Evolutionary conservation across 163 green algal genomes (phyloP).

Genomic region (Volvox carteri): DNA sequence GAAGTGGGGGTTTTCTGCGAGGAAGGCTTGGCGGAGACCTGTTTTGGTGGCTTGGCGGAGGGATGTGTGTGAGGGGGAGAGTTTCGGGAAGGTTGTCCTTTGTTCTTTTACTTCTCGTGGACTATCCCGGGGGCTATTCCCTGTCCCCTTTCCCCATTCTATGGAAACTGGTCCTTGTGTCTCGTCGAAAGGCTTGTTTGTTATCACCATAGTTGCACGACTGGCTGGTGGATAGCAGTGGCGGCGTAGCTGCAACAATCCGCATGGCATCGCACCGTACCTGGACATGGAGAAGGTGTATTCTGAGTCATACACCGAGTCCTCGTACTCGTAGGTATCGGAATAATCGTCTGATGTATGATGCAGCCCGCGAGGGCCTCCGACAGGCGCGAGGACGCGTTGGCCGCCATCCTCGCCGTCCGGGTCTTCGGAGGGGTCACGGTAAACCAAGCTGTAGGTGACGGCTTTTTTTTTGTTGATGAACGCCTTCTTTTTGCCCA

Average conservation of each 20-base stretch:
- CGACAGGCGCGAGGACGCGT: slow-evolving; percentile 52
- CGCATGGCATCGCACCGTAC: too few species aligned
- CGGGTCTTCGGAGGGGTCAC: slow-evolving; percentile 54
- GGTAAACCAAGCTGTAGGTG: slow-evolving; percentile 89
- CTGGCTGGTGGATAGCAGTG: too few species aligned
- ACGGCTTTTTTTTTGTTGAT: slow-evolving; percentile 92
- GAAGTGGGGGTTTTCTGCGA: neutral
- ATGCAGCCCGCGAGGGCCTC: slow-evolving; percentile 45
- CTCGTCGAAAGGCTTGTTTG: too few species aligned
- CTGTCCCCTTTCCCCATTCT: too few species aligned
- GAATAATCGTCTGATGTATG: slow-evolving; percentile 48
- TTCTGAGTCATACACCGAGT: slow-evolving; percentile 29
- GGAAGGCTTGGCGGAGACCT: neutral
- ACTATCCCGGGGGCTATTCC: too few species aligned
- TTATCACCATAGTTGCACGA: too few species aligned
- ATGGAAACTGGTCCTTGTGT: too few species aligned
- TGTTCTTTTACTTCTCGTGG: too few species aligned
- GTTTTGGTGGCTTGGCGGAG: neutral
- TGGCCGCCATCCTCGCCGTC: slow-evolving; percentile 44
- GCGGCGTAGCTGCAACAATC: too few species aligned
- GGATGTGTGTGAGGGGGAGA: neutral
- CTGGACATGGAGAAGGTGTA: slow-evolving; percentile 37
- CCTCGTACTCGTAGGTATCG: neutral
- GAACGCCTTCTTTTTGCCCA: slow-evolving; percentile 88
- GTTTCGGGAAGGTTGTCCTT: too few species aligned